Evolutionary conservation across 768 basidiomycete species (phyloP).

Genomic region (Pisolithus orientalis): DNA sequence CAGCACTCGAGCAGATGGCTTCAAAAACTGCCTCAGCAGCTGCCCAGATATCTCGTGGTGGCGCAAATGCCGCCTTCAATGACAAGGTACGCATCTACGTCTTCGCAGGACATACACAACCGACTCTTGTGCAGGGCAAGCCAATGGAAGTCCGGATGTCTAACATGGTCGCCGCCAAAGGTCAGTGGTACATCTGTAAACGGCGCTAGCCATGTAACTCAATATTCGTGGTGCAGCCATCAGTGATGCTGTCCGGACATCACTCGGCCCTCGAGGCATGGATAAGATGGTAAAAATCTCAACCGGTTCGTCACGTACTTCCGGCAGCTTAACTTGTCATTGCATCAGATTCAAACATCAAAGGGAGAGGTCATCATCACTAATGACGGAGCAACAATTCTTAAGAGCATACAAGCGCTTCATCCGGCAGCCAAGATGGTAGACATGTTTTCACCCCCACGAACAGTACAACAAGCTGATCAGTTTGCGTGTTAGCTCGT

Average conservation of each 20-base stretch:
- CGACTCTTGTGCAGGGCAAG: conserved; percentile 66
- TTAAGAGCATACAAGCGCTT: conserved; percentile 90
- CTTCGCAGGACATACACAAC: neutral
- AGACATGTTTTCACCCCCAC: neutral
- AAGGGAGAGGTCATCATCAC: conserved; percentile 98
- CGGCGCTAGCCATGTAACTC: neutral
- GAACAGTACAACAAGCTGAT: conserved; percentile 1
- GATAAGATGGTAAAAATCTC: conserved; percentile 85
- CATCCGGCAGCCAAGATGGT: conserved; percentile 99
- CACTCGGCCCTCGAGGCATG: conserved; percentile 95
- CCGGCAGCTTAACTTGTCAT: conserved; percentile 8
- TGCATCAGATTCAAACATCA: conserved; percentile 80
- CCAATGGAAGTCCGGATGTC: conserved; percentile 97
- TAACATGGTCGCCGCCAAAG: conserved; percentile 97
- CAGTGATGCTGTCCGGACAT: conserved; percentile 95
- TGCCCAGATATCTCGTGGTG: conserved; percentile 27
- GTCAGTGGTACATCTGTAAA: conserved; percentile 31
- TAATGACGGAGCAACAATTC: conserved; percentile 97
- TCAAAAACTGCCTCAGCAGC: conserved; percentile 25
- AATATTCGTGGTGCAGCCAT: conserved; percentile 54
- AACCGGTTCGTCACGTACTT: conserved; percentile 8
- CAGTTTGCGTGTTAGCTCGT: conserved; percentile 58
- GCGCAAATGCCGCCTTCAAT: conserved; percentile 76
- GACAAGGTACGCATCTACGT: conserved; percentile 54
- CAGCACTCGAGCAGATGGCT: conserved; percentile 17